Conservation (phyloP, 495 filamentous ascomycete species). For the Aspergillus heteromorphus region DNA sequence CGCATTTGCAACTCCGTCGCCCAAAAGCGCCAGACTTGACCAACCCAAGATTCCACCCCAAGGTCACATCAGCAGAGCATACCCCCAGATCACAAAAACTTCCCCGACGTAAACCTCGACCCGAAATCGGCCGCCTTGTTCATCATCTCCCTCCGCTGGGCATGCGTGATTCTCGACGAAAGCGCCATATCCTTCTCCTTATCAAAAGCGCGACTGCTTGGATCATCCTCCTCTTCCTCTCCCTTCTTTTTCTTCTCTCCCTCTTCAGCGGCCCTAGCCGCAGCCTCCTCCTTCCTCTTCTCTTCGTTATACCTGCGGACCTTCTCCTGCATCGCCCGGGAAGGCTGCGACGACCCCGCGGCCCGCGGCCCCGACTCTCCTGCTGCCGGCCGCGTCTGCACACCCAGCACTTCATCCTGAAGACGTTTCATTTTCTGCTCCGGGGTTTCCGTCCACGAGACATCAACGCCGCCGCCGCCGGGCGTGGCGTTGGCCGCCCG, state of each 20-base stretch:
- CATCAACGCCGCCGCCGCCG: constrained; percentile 35
- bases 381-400: neutral
- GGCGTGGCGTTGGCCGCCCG: constrained; percentile 47
- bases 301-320: constrained; percentile 60
- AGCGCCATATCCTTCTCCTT: constrained; percentile 89
- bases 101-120: constrained; percentile 74
- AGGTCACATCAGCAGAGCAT: neutral
- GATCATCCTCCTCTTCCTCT: constrained; percentile 91
- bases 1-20: neutral
- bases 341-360: constrained; percentile 1
- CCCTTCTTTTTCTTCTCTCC: constrained; percentile 41
- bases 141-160: constrained; percentile 73
- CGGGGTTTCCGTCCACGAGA: constrained; percentile 88
- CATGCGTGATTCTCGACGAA: constrained; percentile 63
- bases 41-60: neutral
- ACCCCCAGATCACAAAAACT: constrained; percentile 33
- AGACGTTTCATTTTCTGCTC: constrained; percentile 79
- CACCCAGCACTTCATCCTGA: constrained; percentile 78
- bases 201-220: constrained; percentile 83
- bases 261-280: constrained; percentile 49
- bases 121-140: constrained; percentile 78
- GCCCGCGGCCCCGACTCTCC: neutral
- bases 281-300: constrained; percentile 57
- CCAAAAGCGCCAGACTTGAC: neutral
- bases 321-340: constrained; percentile 44